Evolutionary conservation across 352 stramenopile genomes (phyloP).

Genomic region (Plasmopara muralis): DNA sequence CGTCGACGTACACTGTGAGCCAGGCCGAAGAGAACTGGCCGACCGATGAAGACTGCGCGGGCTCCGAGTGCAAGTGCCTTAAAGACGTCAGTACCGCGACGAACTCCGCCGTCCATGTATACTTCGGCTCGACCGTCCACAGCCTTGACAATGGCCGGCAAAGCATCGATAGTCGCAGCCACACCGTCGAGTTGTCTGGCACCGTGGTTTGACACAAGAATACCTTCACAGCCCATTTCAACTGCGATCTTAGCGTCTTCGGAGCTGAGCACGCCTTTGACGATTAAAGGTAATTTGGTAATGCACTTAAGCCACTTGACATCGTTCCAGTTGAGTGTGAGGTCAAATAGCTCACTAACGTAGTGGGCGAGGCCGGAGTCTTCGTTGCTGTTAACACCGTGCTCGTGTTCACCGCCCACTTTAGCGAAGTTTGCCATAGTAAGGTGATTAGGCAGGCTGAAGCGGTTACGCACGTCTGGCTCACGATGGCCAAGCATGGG

Average conservation of each 20-base stretch:
- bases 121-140: slow-evolving; percentile 83
- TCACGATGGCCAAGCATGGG: slow-evolving; percentile 94
- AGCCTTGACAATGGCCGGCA: slow-evolving; percentile 86
- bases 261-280: slow-evolving; percentile 91
- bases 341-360: slow-evolving; percentile 88
- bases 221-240: slow-evolving; percentile 85
- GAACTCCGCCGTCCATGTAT: slow-evolving; percentile 92
- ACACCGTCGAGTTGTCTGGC: slow-evolving; percentile 89
- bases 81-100: slow-evolving; percentile 93
- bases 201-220: slow-evolving; percentile 94
- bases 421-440: slow-evolving; percentile 35
- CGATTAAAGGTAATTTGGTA: slow-evolving; percentile 86
- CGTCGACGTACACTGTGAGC: slow-evolving; percentile 63
- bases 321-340: slow-evolving; percentile 91
- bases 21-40: slow-evolving; percentile 92
- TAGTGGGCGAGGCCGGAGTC: slow-evolving; percentile 29
- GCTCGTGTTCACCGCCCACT: slow-evolving; percentile 52
- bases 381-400: slow-evolving; percentile 40
- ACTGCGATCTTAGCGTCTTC: slow-evolving; percentile 89
- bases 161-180: slow-evolving; percentile 86
- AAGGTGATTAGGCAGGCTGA: slow-evolving; percentile 77
- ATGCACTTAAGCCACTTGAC: slow-evolving; percentile 90
- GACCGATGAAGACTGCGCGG: slow-evolving; percentile 91
- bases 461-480: slow-evolving; percentile 92
- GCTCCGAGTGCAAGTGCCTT: slow-evolving; percentile 89